These are phyloP conservation scores for Pezicula radicicola DNA, from an alignment of 2,329 filamentous ascomycete species.

Conservation along the genomic window DNA sequence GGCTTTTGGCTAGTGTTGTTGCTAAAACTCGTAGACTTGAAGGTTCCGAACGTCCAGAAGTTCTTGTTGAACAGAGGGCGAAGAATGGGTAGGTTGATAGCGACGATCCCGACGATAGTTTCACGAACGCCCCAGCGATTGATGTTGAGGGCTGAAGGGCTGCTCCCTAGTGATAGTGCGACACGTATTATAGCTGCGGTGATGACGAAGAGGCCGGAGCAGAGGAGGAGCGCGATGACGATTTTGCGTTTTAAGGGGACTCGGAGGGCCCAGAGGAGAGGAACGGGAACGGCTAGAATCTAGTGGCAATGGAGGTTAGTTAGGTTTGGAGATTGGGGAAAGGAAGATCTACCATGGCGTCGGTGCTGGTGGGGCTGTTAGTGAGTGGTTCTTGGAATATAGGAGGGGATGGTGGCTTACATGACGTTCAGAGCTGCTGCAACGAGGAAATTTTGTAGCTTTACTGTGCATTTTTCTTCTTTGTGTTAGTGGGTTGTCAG, in stretches of 20 bases:
- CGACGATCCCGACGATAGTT: slow-evolving; percentile 32
- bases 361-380: neutral
- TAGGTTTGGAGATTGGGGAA: neutral
- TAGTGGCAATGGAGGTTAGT: slow-evolving; percentile 27
- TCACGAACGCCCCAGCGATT: slow-evolving; percentile 36
- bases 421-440: neutral
- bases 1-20: neutral
- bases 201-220: slow-evolving; percentile 33
- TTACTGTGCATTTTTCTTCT: neutral
- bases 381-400: neutral
- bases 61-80: slow-evolving; percentile 23
- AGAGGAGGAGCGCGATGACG: slow-evolving; percentile 28
- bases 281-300: slow-evolving; percentile 31
- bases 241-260: slow-evolving; percentile 29
- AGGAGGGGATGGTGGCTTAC: neutral
- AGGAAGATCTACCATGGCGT: neutral
- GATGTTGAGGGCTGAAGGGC: slow-evolving; percentile 29
- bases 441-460: neutral
- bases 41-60: slow-evolving; percentile 22
- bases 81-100: slow-evolving; percentile 32
- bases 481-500: neutral
- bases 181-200: slow-evolving; percentile 30
- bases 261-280: slow-evolving; percentile 30
- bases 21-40: neutral
- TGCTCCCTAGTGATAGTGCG: slow-evolving; percentile 26